Base-by-base conservation (phyloP, 2,329 filamentous ascomycete species). In the Penicillium sp. region DNA sequence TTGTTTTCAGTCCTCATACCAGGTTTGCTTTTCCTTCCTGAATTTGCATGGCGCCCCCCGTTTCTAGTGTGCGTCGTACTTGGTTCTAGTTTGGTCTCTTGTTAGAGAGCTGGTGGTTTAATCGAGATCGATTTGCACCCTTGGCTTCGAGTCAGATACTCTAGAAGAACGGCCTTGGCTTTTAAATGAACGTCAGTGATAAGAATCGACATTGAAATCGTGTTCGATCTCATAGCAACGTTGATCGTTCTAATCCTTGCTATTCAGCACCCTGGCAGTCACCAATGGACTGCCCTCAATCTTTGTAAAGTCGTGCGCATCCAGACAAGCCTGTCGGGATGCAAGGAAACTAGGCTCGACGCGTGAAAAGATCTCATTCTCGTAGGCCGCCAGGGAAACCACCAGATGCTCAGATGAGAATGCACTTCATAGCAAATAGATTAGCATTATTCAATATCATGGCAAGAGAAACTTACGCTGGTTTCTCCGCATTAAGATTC, bases 281-380 rank as follows among this genome's bases (percentile, higher is more conserved):
- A 79, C 65, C 7, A 77, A 59, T 0, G 77, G 75, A 42, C 74
- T 77, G 16, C 69, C 65, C 16, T 72, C 64, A 19, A 85, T 79
- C 2, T 67, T 72, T 0, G 69, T 59, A 69, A 80, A 85, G 19
- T 81, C 73, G 65, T 85, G 82, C 0, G 83, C 82, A 65, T 85
- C 83, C 2, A 84, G 59, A 58, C 81, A 85, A 0, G 83, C 83
- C 60, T 78, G 76, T 3, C 83, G 74, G 2, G 81, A 83, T 2
- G 78, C 77, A 11, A 83, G 60, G 4, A 85, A 80, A 2, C 78
- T 81, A 0, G 77, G 76, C 1, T 74, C 75, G 0, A 78, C 71
- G 3, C 83, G 74, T 1, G 66, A 50, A 4, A 79, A 73, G 11
- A 83, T 78, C 10, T 72, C 73, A 0, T 73, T 66, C 53, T 84